Evolutionary conservation across 176 grass and related monocot species (phyloP).

Genomic region (Phyllostachys edulis): DNA sequence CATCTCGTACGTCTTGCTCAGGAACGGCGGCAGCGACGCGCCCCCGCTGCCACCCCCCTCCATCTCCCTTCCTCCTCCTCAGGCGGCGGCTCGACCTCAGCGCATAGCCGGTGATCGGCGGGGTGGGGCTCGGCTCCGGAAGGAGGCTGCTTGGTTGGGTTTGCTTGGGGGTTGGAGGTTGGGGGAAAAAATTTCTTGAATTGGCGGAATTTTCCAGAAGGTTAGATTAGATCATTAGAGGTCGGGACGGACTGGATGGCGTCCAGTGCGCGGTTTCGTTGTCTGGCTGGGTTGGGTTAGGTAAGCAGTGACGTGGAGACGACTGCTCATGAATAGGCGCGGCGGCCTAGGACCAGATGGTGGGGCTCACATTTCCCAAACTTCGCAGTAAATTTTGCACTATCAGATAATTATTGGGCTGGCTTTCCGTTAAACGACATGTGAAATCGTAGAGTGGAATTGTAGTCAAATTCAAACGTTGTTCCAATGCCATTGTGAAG

Average conservation of each 20-base stretch:
- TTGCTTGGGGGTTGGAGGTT: conserved; percentile 18
- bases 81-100: background rate
- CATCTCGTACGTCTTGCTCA: conserved; percentile 98
- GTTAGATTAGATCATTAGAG: background rate
- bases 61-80: conserved; percentile 18
- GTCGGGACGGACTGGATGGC: background rate
- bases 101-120: conserved; percentile 37
- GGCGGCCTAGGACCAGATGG: conserved; percentile 5
- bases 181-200: conserved; percentile 26
- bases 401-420: no score
- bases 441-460: no score
- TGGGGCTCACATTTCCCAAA: background rate
- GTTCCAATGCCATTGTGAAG: no score
- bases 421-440: no score
- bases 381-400: background rate
- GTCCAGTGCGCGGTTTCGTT: conserved; percentile 17
- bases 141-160: conserved; percentile 18
- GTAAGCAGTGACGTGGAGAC: conserved; percentile 47
- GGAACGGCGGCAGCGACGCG: conserved; percentile 79
- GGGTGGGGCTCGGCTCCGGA: background rate
- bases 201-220: conserved; percentile 68
- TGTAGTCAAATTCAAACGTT: no score
- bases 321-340: background rate
- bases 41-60: conserved; percentile 38
- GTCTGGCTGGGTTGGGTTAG: background rate